phyloP scores from a whole-genome alignment of 331 rosid species.

The Malus hybrid region DNA sequence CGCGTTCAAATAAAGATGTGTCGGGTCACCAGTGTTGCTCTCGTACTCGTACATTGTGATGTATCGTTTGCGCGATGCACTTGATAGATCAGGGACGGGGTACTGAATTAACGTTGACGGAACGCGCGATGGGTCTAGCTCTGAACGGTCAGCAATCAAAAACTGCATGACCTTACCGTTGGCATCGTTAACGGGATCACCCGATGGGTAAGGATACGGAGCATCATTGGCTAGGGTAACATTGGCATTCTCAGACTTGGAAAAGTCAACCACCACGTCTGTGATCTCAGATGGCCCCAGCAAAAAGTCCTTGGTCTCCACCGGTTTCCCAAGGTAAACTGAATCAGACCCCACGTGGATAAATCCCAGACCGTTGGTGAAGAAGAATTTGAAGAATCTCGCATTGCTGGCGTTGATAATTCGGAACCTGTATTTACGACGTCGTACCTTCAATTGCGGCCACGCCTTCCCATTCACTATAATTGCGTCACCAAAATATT shows the following conservation, averaged over 20 bases:
- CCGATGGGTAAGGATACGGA: slow-evolving; percentile 60
- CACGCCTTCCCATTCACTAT: slow-evolving; percentile 66
- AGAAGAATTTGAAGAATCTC: slow-evolving; percentile 61
- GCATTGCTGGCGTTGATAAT: slow-evolving; percentile 84
- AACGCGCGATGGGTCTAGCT: slow-evolving; percentile 36
- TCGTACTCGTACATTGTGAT: slow-evolving; percentile 74
- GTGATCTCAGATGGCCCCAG: slow-evolving; percentile 95
- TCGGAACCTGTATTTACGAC: slow-evolving; percentile 69
- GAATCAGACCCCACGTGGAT: slow-evolving; percentile 64
- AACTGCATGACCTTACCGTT: slow-evolving; percentile 68
- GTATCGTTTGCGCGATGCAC: slow-evolving; percentile 43
- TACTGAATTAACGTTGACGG: slow-evolving; percentile 39
- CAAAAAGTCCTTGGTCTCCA: slow-evolving; percentile 18
- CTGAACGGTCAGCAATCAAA: slow-evolving; percentile 12
- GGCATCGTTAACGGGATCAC: slow-evolving; percentile 49
- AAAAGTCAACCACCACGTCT: slow-evolving; percentile 66
- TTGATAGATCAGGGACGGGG: slow-evolving; percentile 32
- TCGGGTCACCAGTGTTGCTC: slow-evolving; percentile 41
- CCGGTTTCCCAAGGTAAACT: slow-evolving; percentile 40
- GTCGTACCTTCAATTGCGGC: slow-evolving; percentile 61
- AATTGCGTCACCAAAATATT: slow-evolving; percentile 69
- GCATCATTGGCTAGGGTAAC: slow-evolving; percentile 60
- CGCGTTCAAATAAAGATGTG: slow-evolving; percentile 59
- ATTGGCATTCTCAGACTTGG: slow-evolving; percentile 16
- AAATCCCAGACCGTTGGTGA: slow-evolving; percentile 39